Evolutionary conservation across 192 early-diverging fungal genomes (phyloP).

Genomic region (Coemansia sp.): DNA sequence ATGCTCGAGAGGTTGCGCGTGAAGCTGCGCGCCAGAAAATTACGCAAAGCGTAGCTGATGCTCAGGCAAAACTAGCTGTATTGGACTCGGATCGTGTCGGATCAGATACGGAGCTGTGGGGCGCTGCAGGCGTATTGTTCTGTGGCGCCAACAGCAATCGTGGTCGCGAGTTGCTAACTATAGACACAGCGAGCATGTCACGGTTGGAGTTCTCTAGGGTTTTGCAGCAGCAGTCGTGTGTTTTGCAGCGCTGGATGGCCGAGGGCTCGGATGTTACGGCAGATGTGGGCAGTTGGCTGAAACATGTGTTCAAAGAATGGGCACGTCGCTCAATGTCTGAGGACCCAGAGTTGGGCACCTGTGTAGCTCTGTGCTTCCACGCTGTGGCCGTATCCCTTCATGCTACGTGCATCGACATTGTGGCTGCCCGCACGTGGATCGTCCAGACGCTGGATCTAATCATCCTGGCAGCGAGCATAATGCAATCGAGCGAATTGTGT

Average conservation of each 20-base stretch:
- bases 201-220: conserved; percentile 2
- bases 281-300: conserved; percentile 22
- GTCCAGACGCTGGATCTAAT: conserved; percentile 32
- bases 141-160: conserved; percentile 11
- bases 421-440: conserved; percentile 10
- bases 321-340: conserved; percentile 2
- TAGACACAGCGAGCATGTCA: neutral
- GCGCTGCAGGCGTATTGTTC: conserved; percentile 10
- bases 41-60: neutral
- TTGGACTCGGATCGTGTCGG: too few species aligned
- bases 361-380: conserved; percentile 4
- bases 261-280: neutral
- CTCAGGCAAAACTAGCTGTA: too few species aligned
- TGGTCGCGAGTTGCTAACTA: conserved; percentile 10
- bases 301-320: conserved; percentile 31
- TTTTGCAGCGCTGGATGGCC: conserved; percentile 20
- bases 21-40: conserved; percentile 16
- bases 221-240: conserved; percentile 12
- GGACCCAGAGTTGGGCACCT: neutral
- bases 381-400: conserved; percentile 14
- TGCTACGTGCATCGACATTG: neutral
- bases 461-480: conserved; percentile 30
- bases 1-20: conserved; percentile 5
- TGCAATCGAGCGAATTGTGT: neutral
- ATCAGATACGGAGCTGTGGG: conserved; percentile 12